Conservation (phyloP, 139 green algal species). For the Closterium sp. region DNA sequence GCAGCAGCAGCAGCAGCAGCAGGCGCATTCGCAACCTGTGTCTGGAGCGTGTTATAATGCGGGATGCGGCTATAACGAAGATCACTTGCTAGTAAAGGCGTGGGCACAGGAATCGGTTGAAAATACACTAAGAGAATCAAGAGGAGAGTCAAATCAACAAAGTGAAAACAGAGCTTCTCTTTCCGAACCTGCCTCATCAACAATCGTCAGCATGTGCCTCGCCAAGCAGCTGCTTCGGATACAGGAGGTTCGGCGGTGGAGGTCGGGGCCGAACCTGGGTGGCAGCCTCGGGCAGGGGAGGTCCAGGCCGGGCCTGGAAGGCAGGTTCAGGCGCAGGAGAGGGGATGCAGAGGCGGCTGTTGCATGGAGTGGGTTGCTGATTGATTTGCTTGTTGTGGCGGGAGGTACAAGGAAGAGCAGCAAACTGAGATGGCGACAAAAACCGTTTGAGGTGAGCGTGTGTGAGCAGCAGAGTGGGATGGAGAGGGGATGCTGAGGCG, state of each 20-base stretch:
- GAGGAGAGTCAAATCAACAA: too few relatives aligned
- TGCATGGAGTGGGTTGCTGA: background rate
- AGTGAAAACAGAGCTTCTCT: too few relatives aligned
- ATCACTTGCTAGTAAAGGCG: background rate
- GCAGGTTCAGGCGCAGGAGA: background rate
- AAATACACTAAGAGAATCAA: background rate
- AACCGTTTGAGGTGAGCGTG: background rate
- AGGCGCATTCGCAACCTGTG: too few relatives aligned
- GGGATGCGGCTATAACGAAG: background rate
- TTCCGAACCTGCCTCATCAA: background rate
- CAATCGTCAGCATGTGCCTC: background rate
- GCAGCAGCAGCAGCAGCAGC: too few relatives aligned
- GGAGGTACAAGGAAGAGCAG: background rate
- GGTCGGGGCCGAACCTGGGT: too few relatives aligned
- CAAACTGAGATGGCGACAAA: background rate
- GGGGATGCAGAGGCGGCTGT: background rate
- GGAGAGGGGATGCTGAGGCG: too few relatives aligned
- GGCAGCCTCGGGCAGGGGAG: too few relatives aligned
- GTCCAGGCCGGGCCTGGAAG: background rate
- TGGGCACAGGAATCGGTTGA: background rate
- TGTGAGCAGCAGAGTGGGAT: too few relatives aligned
- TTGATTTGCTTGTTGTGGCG: background rate
- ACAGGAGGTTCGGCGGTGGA: background rate
- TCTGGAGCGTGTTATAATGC: too few relatives aligned
- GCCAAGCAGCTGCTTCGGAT: background rate